These are phyloP conservation scores for Lachnellula occidentalis DNA, from an alignment of 2,329 filamentous ascomycete species.

Conservation along the genomic window DNA sequence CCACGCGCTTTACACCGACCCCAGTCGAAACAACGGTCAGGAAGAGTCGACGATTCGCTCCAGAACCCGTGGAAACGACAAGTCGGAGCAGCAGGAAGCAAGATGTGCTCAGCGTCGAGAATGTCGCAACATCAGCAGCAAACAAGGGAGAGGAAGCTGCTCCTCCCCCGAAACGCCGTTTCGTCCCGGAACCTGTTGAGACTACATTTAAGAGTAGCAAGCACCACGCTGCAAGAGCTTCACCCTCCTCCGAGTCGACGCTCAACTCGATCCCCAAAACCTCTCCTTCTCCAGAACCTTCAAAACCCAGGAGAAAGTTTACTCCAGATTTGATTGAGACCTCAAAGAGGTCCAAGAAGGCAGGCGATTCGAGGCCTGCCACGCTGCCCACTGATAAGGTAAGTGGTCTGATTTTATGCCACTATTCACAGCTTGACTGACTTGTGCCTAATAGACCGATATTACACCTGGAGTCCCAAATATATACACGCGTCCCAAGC, in stretches of 20 bases:
- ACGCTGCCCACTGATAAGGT: conserved; percentile 64
- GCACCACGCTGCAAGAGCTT: conserved; percentile 33
- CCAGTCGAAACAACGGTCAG: conserved; percentile 32
- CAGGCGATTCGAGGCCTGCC: conserved; percentile 57
- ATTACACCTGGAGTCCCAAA: conserved; percentile 28
- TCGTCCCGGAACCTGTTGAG: conserved; percentile 66
- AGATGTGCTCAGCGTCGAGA: conserved; percentile 13
- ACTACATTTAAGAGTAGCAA: conserved; percentile 60
- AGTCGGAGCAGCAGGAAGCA: conserved; percentile 35
- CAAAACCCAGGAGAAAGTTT: conserved; percentile 47
- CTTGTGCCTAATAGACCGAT: conserved; percentile 21
- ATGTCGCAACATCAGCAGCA: conserved; percentile 18
- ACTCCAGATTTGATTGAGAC: conserved; percentile 79
- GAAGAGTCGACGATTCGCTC: conserved; percentile 34
- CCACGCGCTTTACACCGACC: conserved; percentile 29
- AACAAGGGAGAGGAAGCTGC: conserved; percentile 17
- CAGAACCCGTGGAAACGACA: conserved; percentile 39
- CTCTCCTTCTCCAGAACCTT: conserved; percentile 28
- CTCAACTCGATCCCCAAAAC: conserved; percentile 42
- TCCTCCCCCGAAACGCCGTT: conserved; percentile 48
- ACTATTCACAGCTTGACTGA: conserved; percentile 5
- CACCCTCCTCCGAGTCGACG: conserved; percentile 52
- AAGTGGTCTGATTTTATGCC: conserved; percentile 52
- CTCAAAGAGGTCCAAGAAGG: conserved; percentile 63
- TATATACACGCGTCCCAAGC: conserved; percentile 27